These are phyloP conservation scores for Hyaloscypha bicolor DNA, from an alignment of 495 filamentous ascomycete genomes.

Conservation along the genomic window DNA sequence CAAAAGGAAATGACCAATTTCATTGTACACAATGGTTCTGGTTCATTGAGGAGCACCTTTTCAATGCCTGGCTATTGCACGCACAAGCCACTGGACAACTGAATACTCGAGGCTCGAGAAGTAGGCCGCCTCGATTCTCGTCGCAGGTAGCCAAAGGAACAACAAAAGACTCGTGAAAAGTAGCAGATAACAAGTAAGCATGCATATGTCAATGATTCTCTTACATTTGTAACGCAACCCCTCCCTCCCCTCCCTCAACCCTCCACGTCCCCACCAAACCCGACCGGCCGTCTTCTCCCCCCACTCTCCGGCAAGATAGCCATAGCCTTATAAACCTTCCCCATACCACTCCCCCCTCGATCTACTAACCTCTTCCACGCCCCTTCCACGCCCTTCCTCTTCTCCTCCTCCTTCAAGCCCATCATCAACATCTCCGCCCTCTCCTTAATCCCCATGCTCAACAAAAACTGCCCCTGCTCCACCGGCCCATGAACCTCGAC, in stretches of 20 bases:
- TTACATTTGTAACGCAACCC: slow-evolving; percentile 6
- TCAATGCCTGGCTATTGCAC: not conserved
- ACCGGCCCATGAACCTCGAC: slow-evolving; percentile 94
- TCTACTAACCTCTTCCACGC: slow-evolving; percentile 82
- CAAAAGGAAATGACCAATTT: too few species aligned
- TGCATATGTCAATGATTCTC: not conserved
- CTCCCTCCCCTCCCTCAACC: not conserved
- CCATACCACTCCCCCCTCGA: slow-evolving; percentile 79
- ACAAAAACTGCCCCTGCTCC: slow-evolving; percentile 79
- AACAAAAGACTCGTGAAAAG: not conserved
- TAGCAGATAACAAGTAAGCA: not conserved
- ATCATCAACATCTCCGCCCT: slow-evolving; percentile 68
- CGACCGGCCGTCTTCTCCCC: slow-evolving; percentile 76
- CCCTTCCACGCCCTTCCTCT: slow-evolving; percentile 64
- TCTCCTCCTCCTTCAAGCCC: slow-evolving; percentile 46
- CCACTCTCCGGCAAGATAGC: slow-evolving; percentile 82
- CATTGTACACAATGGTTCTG: not conserved
- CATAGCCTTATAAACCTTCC: slow-evolving; percentile 90
- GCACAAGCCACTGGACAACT: too few species aligned
- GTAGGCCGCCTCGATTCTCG: too few species aligned
- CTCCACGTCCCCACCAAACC: slow-evolving; percentile 80
- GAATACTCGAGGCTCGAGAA: not conserved
- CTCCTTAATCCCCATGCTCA: slow-evolving; percentile 77
- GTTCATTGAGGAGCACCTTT: not conserved
- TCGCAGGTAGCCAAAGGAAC: not conserved